Conservation (phyloP, 176 grass and related monocot genomes). For the Calamus simplicifolius region DNA sequence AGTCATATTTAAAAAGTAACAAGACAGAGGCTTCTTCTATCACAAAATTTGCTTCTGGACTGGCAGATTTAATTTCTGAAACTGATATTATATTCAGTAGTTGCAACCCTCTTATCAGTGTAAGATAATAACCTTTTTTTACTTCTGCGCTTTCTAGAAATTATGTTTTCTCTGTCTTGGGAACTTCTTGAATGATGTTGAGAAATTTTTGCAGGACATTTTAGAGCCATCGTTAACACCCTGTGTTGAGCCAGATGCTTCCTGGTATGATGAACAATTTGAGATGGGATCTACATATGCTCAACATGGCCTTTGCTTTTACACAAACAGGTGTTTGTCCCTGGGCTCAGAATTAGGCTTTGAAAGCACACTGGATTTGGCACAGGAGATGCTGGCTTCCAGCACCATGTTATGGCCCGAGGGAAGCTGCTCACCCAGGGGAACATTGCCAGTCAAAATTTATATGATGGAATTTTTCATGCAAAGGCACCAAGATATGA, state of each 20-base stretch:
- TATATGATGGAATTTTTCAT: slow-evolving; percentile 21
- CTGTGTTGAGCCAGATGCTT: slow-evolving; percentile 43
- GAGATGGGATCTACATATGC: slow-evolving; percentile 82
- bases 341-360: slow-evolving; percentile 6
- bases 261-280: slow-evolving; percentile 49
- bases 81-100: slow-evolving; percentile 62
- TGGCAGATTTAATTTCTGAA: slow-evolving; percentile 73
- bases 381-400: slow-evolving; percentile 49
- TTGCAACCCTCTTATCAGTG: slow-evolving; percentile 42
- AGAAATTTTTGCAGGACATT: slow-evolving; percentile 58
- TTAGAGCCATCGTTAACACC: slow-evolving; percentile 48
- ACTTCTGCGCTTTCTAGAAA: not conserved
- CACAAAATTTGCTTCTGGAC: slow-evolving; percentile 42
- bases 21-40: slow-evolving; percentile 33
- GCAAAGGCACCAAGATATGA: slow-evolving; percentile 37
- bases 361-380: slow-evolving; percentile 34
- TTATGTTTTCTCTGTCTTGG: not conserved
- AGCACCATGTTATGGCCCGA: slow-evolving; percentile 41
- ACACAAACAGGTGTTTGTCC: slow-evolving; percentile 27
- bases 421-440: slow-evolving; percentile 48
- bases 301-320: slow-evolving; percentile 67
- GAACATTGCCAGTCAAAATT: slow-evolving; percentile 14
- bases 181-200: slow-evolving; percentile 14
- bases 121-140: slow-evolving; percentile 14
- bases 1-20: slow-evolving; percentile 31